Evolutionary conservation across 768 basidiomycete species (phyloP).

Genomic region (Leucocoprinus birnbaumii): DNA sequence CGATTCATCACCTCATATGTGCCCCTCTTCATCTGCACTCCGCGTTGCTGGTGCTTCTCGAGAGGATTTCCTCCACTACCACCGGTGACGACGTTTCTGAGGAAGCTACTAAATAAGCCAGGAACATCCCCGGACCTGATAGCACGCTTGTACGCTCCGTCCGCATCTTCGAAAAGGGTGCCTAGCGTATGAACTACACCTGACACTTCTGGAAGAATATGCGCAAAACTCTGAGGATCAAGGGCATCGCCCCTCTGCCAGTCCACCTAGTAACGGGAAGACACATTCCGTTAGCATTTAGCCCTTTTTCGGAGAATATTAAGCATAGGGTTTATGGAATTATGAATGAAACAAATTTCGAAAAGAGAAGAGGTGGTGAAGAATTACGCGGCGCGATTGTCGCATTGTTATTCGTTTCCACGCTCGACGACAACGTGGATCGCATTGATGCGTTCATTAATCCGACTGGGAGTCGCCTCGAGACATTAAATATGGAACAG

Average conservation of each 20-base stretch:
- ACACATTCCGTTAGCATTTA: conserved; percentile 2
- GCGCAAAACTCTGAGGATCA: conserved; percentile 66
- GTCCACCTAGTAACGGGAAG: conserved; percentile 54
- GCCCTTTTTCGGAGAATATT: background rate
- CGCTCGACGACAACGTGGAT: background rate
- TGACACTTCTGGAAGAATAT: conserved; percentile 60
- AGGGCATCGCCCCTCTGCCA: conserved; percentile 89
- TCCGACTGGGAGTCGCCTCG: background rate
- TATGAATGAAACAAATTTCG: conserved; percentile 5
- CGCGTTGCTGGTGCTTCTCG: conserved; percentile 30
- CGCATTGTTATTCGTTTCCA: background rate
- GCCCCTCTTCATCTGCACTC: conserved; percentile 22
- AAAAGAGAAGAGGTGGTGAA: background rate
- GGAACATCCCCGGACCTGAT: conserved; percentile 57
- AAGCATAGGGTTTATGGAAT: background rate
- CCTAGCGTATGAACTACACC: conserved; percentile 95
- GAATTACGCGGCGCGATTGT: background rate
- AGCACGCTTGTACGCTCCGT: conserved; percentile 70
- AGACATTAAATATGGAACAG: background rate
- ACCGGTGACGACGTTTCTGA: conserved; percentile 25
- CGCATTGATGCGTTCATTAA: background rate
- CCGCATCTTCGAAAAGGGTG: conserved; percentile 71
- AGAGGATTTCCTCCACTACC: conserved; percentile 56
- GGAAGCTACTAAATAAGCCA: conserved; percentile 46
- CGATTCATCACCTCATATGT: conserved; percentile 84